These are phyloP conservation scores for Theobroma cacao DNA, from an alignment of 345 rosid genomes.

Conservation along the genomic window DNA sequence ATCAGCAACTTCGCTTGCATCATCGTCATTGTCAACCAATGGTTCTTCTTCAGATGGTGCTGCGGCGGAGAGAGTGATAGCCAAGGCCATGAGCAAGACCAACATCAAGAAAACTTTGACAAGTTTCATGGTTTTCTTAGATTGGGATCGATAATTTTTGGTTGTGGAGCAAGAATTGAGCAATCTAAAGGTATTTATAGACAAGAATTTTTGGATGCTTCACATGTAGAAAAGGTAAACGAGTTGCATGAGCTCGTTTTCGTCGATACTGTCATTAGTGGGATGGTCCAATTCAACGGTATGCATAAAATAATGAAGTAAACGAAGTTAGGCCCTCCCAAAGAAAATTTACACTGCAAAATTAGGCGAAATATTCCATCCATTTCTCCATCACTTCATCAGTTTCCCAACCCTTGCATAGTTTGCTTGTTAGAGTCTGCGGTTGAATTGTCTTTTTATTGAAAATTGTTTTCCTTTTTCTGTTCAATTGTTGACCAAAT, in stretches of 20 bases:
- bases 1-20: background rate
- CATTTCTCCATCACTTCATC: background rate
- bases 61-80: conserved; percentile 5
- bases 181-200: background rate
- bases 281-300: conserved; percentile 3
- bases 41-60: background rate
- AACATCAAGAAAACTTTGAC: background rate
- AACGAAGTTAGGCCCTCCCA: background rate
- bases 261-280: background rate
- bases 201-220: background rate
- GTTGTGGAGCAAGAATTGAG: background rate
- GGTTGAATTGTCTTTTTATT: too few relatives aligned
- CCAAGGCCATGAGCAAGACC: background rate
- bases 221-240: background rate
- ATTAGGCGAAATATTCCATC: background rate
- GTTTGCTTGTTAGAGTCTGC: background rate
- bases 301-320: background rate
- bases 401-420: background rate
- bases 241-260: background rate
- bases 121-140: too few relatives aligned
- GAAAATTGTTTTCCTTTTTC: background rate
- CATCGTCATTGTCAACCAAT: background rate
- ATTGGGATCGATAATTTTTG: background rate
- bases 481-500: background rate
- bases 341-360: background rate